Base-by-base conservation (phyloP, 2,329 filamentous ascomycete genomes). In the Tricladium varicosporioides region DNA sequence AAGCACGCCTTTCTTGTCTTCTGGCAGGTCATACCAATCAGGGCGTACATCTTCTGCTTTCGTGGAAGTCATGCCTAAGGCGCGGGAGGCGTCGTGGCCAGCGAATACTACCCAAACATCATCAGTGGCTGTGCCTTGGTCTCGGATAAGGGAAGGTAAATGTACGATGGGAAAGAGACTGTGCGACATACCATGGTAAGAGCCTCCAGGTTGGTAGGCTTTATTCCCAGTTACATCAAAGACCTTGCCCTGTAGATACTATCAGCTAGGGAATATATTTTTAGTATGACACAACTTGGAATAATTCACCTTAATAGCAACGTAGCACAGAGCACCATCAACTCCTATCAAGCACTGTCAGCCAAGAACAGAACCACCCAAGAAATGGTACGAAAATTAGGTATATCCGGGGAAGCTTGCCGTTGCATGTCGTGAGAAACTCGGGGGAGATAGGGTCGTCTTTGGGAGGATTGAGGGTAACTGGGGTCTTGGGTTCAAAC, bases 151-250 rank as follows among this genome's bases (percentile, higher is more conserved):
- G 40, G 14, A 18, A 46, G 36, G 22, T 16, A 15, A 36, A 27
- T 10, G 27, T 22, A 32, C 40, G 15, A n/a, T 16, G 36, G 48
- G 45, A 42, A 22, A 40, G 31, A 16, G 15, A 13, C 14, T 48
- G 36, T 48, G 32, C 40, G 16, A 74, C 80, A 69, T 79, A 97
- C 94, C 89, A 67, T 90, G 83, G 74, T 99, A 99, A 61, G 87
- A 85, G 48, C 91, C 92, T 19, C 86, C 88, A 9, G 89, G 85
- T 48, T 86, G 85, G 72, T 99, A 99, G 14, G 89, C 86, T 63
- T 89, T 86, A 74, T 97, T 99, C 51, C 88, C 89, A 19, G 85
- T 91, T 59, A 99, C 94, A 70, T 99, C 93, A 70, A 97, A 99
- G 52, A 99, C 88, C 60, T 88, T 91, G 66, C 94, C 93, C 88